Percentiles rank a stretch among this genome's conserved stretches.
These are phyloP conservation scores for Cymodocea nodosa DNA, from an alignment of 116 monocot species.

Conservation along the genomic window DNA sequence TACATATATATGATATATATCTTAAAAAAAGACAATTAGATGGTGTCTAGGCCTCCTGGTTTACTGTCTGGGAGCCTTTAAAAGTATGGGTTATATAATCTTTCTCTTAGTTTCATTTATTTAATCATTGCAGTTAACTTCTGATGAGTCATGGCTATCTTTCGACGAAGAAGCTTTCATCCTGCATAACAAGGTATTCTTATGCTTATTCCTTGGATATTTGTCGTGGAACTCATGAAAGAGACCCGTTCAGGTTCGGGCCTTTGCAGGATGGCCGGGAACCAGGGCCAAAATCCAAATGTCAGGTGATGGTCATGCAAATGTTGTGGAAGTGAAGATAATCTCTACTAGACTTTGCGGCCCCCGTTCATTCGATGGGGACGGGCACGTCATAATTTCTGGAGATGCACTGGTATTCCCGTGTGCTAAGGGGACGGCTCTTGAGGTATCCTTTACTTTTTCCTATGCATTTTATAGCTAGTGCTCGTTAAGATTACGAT, in stretches of 20 bases:
- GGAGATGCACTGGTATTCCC: constrained; percentile 53
- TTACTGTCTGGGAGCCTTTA: too few species aligned
- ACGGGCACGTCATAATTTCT: constrained; percentile 38
- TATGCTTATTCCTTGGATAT: constrained; percentile 1
- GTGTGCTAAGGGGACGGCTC: constrained; percentile 50
- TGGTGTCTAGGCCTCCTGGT: too few species aligned
- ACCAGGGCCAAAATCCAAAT: constrained; percentile 66
- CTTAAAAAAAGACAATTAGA: too few species aligned
- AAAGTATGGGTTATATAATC: background rate
- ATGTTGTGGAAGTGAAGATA: constrained; percentile 64
- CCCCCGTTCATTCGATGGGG: constrained; percentile 10
- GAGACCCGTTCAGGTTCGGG: constrained; percentile 62
- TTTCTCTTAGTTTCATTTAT: background rate
- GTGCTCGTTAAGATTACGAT: too few species aligned
- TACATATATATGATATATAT: background rate
- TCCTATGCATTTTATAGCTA: background rate
- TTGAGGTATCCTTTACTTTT: constrained; percentile 46
- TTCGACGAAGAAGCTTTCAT: constrained; percentile 70
- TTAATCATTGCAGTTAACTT: constrained; percentile 32
- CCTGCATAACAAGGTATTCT: constrained; percentile 84
- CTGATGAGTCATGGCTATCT: constrained; percentile 79
- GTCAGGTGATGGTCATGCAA: constrained; percentile 15
- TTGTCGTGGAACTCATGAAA: constrained; percentile 13
- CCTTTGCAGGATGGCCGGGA: constrained; percentile 98
- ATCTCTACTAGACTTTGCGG: constrained; percentile 46